phyloP scores from a whole-genome alignment of 495 filamentous ascomycete genomes.

The Articulospora tetracladia region DNA sequence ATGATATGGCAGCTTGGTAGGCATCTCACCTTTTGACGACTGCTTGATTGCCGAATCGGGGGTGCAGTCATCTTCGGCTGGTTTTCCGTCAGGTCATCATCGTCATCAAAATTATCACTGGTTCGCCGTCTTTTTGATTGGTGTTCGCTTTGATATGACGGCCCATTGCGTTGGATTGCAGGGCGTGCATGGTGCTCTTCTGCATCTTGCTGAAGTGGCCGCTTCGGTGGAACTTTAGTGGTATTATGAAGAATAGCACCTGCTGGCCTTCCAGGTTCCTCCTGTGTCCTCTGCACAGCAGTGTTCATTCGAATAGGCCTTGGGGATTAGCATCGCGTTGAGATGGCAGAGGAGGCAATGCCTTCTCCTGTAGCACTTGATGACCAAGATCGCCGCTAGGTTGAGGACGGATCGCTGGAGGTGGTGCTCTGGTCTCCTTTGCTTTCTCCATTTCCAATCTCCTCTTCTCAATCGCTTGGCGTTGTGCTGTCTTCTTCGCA shows the following conservation, averaged over 20 bases:
- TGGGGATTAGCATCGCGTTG: constrained; percentile 15
- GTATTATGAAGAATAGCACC: constrained; percentile 38
- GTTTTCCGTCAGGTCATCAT: constrained; percentile 22
- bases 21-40: constrained; percentile 63
- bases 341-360: constrained; percentile 20
- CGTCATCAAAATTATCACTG: constrained; percentile 33
- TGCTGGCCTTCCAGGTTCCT: constrained; percentile 39
- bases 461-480: constrained; percentile 64
- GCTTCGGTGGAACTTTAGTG: constrained; percentile 42
- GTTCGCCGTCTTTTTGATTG: constrained; percentile 59
- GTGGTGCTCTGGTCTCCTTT: constrained; percentile 50
- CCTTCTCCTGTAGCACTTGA: constrained; percentile 20
- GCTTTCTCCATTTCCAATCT: constrained; percentile 62
- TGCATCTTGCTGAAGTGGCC: constrained; percentile 46
- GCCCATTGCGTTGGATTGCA: constrained; percentile 36
- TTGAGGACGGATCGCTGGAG: constrained; percentile 44
- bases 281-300: constrained; percentile 32
- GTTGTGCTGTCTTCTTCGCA: constrained; percentile 65
- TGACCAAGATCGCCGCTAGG: constrained; percentile 33
- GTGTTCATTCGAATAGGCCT: constrained; percentile 34
- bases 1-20: neutral
- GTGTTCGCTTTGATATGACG: constrained; percentile 41
- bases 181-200: constrained; percentile 36
- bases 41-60: constrained; percentile 76
- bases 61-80: constrained; percentile 62